Percentiles rank a stretch among this genome's conserved stretches.
Evolutionary conservation across 2,329 filamentous ascomycete genomes (phyloP).

Genomic region (Clarireedia monteithiana): DNA sequence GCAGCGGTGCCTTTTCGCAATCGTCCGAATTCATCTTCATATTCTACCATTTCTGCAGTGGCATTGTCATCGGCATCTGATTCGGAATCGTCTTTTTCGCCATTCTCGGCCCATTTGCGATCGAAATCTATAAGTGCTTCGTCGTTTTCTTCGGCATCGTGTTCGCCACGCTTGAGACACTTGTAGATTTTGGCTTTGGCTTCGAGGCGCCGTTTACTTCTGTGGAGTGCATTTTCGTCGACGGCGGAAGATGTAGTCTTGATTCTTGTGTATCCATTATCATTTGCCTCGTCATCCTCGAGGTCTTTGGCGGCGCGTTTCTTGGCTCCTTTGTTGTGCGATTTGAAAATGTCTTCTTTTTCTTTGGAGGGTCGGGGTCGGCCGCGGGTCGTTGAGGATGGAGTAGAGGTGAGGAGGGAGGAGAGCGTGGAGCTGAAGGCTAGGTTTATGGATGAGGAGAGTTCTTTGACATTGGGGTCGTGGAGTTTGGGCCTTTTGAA

Average conservation of each 20-base stretch:
- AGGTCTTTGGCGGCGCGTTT: slow-evolving; percentile 54
- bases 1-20: slow-evolving; percentile 63
- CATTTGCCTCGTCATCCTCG: slow-evolving; percentile 43
- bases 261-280: slow-evolving; percentile 48
- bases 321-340: slow-evolving; percentile 53
- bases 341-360: slow-evolving; percentile 63
- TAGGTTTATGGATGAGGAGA: slow-evolving; percentile 64
- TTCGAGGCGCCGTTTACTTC: slow-evolving; percentile 75
- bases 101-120: slow-evolving; percentile 78
- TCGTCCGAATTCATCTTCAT: slow-evolving; percentile 89
- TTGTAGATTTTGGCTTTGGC: slow-evolving; percentile 85
- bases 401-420: slow-evolving; percentile 60
- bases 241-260: slow-evolving; percentile 36
- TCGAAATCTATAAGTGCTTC: slow-evolving; percentile 86
- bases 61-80: slow-evolving; percentile 46
- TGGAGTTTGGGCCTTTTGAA: slow-evolving; percentile 53
- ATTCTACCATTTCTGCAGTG: slow-evolving; percentile 63
- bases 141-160: slow-evolving; percentile 43
- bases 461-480: slow-evolving; percentile 51
- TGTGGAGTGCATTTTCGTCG: slow-evolving; percentile 47
- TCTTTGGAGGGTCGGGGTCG: slow-evolving; percentile 46
- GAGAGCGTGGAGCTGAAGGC: slow-evolving; percentile 86
- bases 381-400: slow-evolving; percentile 34
- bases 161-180: slow-evolving; percentile 84
- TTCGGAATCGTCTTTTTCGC: background rate